phyloP scores from a whole-genome alignment of 306 rosid species.

The Fragaria ananassa region DNA sequence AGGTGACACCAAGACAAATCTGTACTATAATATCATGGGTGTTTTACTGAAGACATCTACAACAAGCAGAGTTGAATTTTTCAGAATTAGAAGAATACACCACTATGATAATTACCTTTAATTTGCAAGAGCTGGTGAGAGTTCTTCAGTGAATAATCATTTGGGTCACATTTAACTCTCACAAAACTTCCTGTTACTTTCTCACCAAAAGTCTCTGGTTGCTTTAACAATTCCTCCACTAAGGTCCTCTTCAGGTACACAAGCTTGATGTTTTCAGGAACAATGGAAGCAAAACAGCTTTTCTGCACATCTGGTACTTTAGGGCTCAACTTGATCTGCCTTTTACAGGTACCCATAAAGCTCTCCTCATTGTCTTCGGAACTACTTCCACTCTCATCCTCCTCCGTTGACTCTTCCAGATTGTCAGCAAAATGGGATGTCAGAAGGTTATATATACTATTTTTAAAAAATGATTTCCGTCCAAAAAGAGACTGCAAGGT shows the following conservation, averaged over 20 bases:
- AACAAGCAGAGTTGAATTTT: not conserved
- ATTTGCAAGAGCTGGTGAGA: constrained; percentile 62
- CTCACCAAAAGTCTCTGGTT: constrained; percentile 44
- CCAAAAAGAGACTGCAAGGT: constrained; percentile 43
- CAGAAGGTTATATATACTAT: constrained; percentile 48
- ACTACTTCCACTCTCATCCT: constrained; percentile 31
- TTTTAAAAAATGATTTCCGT: constrained; percentile 48
- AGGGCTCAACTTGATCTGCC: constrained; percentile 30
- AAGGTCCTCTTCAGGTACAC: constrained; percentile 68
- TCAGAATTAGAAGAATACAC: not conserved
- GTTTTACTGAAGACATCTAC: not conserved
- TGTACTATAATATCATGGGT: not conserved
- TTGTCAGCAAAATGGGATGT: constrained; percentile 61
- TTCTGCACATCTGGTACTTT: constrained; percentile 26
- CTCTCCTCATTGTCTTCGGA: constrained; percentile 39
- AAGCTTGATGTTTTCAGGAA: constrained; percentile 55
- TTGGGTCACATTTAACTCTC: constrained; percentile 58
- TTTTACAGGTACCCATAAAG: constrained; percentile 20
- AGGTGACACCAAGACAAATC: not conserved
- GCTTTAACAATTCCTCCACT: constrained; percentile 54
- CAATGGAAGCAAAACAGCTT: constrained; percentile 53
- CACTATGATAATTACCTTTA: constrained; percentile 43
- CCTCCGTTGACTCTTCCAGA: constrained; percentile 42
- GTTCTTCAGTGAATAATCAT: constrained; percentile 63
- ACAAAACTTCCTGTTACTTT: constrained; percentile 72